Evolutionary conservation across 2,329 filamentous ascomycete species (phyloP).

Genomic region (Elsinoe batatas): DNA sequence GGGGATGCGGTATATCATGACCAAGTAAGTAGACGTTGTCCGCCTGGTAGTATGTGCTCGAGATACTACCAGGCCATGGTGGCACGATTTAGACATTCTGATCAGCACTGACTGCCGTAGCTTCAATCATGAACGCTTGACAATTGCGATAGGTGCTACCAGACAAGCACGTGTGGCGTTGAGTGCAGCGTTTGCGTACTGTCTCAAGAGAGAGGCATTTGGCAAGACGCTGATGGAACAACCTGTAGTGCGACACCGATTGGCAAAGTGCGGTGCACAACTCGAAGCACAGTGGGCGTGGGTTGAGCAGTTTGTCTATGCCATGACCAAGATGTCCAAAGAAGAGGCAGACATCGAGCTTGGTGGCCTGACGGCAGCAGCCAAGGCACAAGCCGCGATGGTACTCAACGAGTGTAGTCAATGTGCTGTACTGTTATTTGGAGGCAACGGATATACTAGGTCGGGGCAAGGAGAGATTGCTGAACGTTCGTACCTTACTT

Average conservation of each 20-base stretch:
- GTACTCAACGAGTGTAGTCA: constrained; percentile 63
- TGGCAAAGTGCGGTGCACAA: constrained; percentile 59
- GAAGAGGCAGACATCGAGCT: constrained; percentile 53
- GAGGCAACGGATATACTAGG: constrained; percentile 62
- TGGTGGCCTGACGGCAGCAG: constrained; percentile 61
- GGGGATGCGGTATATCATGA: constrained; percentile 53
- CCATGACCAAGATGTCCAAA: constrained; percentile 53
- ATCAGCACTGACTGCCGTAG: constrained; percentile 32
- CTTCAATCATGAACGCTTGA: constrained; percentile 68
- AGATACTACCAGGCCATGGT: too few relatives aligned
- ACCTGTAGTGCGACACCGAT: constrained; percentile 61
- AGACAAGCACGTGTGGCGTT: constrained; percentile 54
- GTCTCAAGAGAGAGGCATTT: constrained; percentile 57
- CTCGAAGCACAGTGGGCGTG: constrained; percentile 63
- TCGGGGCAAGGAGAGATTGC: constrained; percentile 61
- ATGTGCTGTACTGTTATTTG: constrained; percentile 60
- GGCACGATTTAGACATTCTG: too few relatives aligned
- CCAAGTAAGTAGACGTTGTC: constrained; percentile 6
- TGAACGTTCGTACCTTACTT: constrained; percentile 40
- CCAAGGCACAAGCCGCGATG: constrained; percentile 63
- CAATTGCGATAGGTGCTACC: constrained; percentile 55
- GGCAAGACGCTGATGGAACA: constrained; percentile 62
- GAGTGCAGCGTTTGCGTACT: constrained; percentile 50
- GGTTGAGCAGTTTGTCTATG: constrained; percentile 61
- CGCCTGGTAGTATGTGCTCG: too few relatives aligned